phyloP scores from a whole-genome alignment of 1,284 basidiomycete species.

The Ganoderma resinaceum region DNA sequence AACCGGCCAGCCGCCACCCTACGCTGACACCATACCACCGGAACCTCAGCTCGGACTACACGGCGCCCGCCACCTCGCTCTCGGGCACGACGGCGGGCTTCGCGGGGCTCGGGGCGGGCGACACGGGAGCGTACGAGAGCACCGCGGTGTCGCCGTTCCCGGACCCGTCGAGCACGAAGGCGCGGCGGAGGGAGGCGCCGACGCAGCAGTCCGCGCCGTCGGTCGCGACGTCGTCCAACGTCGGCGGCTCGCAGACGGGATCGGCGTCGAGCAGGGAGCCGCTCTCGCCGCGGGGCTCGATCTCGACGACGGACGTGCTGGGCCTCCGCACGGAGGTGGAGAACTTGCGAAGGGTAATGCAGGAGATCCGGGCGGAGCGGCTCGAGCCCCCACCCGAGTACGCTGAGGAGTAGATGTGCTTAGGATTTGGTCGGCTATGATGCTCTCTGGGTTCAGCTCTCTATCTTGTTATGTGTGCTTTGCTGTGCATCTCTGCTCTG shows the following conservation, averaged over 20 bases:
- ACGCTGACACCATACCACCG: slow-evolving; percentile 13
- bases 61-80: neutral
- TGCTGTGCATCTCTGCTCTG: neutral
- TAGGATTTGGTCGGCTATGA: neutral
- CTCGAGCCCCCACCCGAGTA: slow-evolving; percentile 35
- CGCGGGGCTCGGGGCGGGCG: neutral
- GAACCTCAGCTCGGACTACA: neutral
- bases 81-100: slow-evolving; percentile 8
- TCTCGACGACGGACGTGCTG: slow-evolving; percentile 33
- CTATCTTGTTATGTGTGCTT: neutral
- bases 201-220: slow-evolving; percentile 20
- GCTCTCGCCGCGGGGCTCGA: slow-evolving; percentile 22
- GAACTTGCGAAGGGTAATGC: slow-evolving; percentile 37
- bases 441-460: neutral
- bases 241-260: slow-evolving; percentile 3
- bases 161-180: slow-evolving; percentile 5
- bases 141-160: neutral
- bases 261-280: slow-evolving; percentile 32
- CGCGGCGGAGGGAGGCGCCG: slow-evolving; percentile 21
- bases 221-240: neutral
- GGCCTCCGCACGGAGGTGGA: slow-evolving; percentile 37
- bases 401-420: slow-evolving; percentile 3
- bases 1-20: slow-evolving; percentile 8
- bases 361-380: slow-evolving; percentile 33
- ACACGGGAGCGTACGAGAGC: neutral